A percentile compares a stretch with the other conserved stretches of the same genome.
phyloP scores from a whole-genome alignment of 2,329 filamentous ascomycete species.

The Paramyrothecium sp. region DNA sequence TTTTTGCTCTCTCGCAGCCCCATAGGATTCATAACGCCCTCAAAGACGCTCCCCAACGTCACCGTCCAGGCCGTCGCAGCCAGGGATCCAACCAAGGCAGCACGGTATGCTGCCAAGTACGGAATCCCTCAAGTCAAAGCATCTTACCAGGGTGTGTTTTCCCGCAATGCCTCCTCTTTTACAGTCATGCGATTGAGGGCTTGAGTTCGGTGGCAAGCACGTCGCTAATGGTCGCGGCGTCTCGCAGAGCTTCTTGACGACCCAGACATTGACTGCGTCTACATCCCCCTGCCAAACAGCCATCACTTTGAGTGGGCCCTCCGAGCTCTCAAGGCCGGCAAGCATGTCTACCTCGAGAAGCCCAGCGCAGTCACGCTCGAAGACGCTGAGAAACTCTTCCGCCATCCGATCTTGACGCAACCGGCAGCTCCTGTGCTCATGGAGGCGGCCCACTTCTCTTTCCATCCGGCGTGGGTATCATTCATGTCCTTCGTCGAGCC shows the following conservation, averaged over 20 bases:
- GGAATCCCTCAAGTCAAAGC: conserved; percentile 4
- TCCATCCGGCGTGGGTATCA: conserved; percentile 45
- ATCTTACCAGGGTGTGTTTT: conserved; percentile 2
- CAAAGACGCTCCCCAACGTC: background rate
- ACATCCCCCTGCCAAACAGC: conserved; percentile 45
- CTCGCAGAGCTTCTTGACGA: conserved; percentile 32
- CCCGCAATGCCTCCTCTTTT: too few relatives aligned
- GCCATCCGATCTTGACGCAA: background rate
- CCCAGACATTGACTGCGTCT: conserved; percentile 42
- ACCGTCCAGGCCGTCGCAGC: conserved; percentile 4
- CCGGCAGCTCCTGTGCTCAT: conserved; percentile 43
- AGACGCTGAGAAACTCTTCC: background rate
- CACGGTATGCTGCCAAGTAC: conserved; percentile 3
- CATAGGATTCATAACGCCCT: background rate
- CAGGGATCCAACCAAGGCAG: conserved; percentile 2
- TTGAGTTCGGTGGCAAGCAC: too few relatives aligned
- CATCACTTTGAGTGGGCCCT: conserved; percentile 45
- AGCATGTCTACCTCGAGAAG: conserved; percentile 30
- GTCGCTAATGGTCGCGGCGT: background rate
- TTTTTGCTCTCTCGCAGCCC: background rate
- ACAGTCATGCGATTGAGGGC: too few relatives aligned
- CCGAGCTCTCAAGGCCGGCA: conserved; percentile 42
- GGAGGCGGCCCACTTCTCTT: conserved; percentile 52
- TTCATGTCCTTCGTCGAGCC: conserved; percentile 39
- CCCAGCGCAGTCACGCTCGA: background rate